A percentile compares a stretch with the other conserved stretches of the same genome.
These are phyloP conservation scores for Yamadazyma trypodendri DNA, from an alignment of 1,139 yeast species.

Conservation along the genomic window DNA sequence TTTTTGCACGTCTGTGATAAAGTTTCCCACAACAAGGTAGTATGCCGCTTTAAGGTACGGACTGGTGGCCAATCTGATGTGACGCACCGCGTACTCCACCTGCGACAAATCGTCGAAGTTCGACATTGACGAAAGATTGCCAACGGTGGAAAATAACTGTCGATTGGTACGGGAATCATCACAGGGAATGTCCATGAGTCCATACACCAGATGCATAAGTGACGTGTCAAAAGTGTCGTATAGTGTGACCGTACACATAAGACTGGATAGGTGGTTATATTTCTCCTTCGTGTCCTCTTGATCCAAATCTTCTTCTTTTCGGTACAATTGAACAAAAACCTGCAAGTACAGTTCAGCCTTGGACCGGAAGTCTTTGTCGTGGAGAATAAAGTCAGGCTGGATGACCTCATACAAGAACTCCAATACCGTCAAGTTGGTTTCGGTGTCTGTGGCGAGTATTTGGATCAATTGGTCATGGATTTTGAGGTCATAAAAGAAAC, in stretches of 20 bases:
- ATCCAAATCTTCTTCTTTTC: slow-evolving; percentile 8
- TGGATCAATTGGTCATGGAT: slow-evolving; percentile 9
- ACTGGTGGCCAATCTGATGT: slow-evolving; percentile 14
- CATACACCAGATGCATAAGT: slow-evolving; percentile 8
- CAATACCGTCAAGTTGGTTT: slow-evolving; percentile 4
- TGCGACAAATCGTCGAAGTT: slow-evolving; percentile 13
- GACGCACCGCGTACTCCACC: slow-evolving; percentile 10
- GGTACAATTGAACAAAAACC: slow-evolving; percentile 6
- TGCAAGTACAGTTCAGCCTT: slow-evolving; percentile 7
- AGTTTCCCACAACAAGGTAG: slow-evolving; percentile 38
- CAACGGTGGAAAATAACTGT: slow-evolving; percentile 36
- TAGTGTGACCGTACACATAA: slow-evolving; percentile 18
- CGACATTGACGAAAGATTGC: slow-evolving; percentile 34
- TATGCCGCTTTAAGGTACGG: slow-evolving; percentile 30
- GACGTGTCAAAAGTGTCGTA: slow-evolving; percentile 17
- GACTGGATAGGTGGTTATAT: slow-evolving; percentile 15
- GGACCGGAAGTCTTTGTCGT: slow-evolving; percentile 8
- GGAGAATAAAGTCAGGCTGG: slow-evolving; percentile 11
- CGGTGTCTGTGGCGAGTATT: neutral
- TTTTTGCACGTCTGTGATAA: slow-evolving; percentile 22
- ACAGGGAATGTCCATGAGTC: slow-evolving; percentile 8
- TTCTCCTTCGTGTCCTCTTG: slow-evolving; percentile 16
- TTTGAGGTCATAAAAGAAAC: slow-evolving; percentile 14
- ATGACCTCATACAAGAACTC: slow-evolving; percentile 14
- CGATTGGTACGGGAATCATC: slow-evolving; percentile 17